Base-by-base conservation (phyloP, 2,329 filamentous ascomycete species). In the Fusarium floridanum region DNA sequence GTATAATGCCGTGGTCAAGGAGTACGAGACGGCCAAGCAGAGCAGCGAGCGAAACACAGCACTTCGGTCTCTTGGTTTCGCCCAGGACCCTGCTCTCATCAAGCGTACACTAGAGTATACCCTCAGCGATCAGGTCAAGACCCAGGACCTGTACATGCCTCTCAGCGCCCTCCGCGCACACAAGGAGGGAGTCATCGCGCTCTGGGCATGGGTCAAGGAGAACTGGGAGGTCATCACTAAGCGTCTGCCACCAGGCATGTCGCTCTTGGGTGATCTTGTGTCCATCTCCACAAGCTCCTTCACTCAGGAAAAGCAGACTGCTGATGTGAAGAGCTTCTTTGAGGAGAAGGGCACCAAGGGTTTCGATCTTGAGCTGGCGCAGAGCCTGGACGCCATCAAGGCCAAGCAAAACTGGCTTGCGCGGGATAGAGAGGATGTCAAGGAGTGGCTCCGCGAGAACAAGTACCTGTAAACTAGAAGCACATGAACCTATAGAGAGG, bases 111-210 rank as follows among this genome's bases (percentile, higher is more conserved):
- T 98, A 16, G 89, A 87, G 34, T 87, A 98, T 73, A 88, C 95
- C 36, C 88, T 95, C 67, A 91, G 91, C 81, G 91, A 92, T 71
- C 93, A 97, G 76, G 93, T 98, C 84, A 97, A 97, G 87, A 95
- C 94, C 74, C 96, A 98, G 83, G 96, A 98, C 82, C 92, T 98
- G 74, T 98, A 98, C 85, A 91, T 98, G 81, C 95, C 96, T 2
- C 90, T 97, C 43, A 90, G 91, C 37, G 94, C 94, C 9, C 89
- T 98, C 32, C 91, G 95, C 68, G 90, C 90, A 63, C 94, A 97
- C 81, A 86, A 91, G 9, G 91, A 91, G 50, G 96, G 96, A 76
- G 93, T 97, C 66, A 87, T 93, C 67, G 93, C 93, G 9, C 88
- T 98, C 67, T 98, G 93, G 89, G 84, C 82, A 20, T 98, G 94